Evolutionary conservation across 768 basidiomycete genomes (phyloP).

Genomic region (Galerina sulciceps): DNA sequence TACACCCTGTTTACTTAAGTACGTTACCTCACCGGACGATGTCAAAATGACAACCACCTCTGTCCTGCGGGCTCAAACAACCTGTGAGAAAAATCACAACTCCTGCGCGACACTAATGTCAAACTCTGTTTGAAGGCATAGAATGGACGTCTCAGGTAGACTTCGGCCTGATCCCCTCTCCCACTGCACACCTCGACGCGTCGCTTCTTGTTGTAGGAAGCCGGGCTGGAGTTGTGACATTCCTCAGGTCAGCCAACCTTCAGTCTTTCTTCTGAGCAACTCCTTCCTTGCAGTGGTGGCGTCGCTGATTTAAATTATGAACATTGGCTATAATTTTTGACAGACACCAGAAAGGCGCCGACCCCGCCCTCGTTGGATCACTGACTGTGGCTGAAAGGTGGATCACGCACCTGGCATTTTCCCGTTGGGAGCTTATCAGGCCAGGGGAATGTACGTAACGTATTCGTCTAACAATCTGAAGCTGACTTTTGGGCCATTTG

Average conservation of each 20-base stretch:
- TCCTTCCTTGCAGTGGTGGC: too few relatives aligned
- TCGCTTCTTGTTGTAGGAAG: slow-evolving; percentile 75
- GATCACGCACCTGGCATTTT: slow-evolving; percentile 67
- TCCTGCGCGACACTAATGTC: background rate
- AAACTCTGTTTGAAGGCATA: slow-evolving; percentile 50
- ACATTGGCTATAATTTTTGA: background rate
- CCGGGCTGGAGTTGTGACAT: slow-evolving; percentile 63
- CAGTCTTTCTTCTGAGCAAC: too few relatives aligned
- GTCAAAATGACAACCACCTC: slow-evolving; percentile 26
- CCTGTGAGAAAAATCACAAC: slow-evolving; percentile 44
- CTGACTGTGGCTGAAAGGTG: slow-evolving; percentile 57
- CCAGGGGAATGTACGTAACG: slow-evolving; percentile 43
- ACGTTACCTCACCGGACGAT: slow-evolving; percentile 24
- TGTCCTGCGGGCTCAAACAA: slow-evolving; percentile 58
- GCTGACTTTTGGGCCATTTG: background rate
- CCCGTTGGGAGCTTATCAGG: slow-evolving; percentile 48
- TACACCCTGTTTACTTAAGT: slow-evolving; percentile 50
- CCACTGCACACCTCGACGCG: slow-evolving; percentile 43
- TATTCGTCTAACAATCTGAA: background rate
- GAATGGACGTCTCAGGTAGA: slow-evolving; percentile 69
- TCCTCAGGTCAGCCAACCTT: slow-evolving; percentile 52
- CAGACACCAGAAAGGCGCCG: slow-evolving; percentile 25
- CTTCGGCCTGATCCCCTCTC: slow-evolving; percentile 55
- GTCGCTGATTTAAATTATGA: too few relatives aligned
- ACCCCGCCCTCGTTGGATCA: slow-evolving; percentile 36